A percentile compares a stretch with the other conserved stretches of the same genome.
Evolutionary conservation across 441 rosid species (phyloP).

Genomic region (Metrosideros polymorpha): DNA sequence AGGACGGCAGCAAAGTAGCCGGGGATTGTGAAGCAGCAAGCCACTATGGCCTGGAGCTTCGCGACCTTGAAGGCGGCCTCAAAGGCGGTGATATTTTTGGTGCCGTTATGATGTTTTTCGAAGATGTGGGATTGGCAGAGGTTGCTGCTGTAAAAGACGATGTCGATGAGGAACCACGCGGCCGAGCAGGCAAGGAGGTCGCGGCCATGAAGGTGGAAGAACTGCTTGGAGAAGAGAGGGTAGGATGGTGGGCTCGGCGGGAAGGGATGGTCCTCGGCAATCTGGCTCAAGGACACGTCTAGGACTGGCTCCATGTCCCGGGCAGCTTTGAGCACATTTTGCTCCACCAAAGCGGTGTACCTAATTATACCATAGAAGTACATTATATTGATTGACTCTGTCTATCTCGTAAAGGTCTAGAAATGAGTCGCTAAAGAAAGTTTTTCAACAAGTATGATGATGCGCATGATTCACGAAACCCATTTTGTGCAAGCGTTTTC

Average conservation of each 20-base stretch:
- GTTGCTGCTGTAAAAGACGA: slow-evolving; percentile 49
- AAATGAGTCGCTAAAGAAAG: neutral
- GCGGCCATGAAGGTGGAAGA: slow-evolving; percentile 48
- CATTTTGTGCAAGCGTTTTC: neutral
- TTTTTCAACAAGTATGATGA: neutral
- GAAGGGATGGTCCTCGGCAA: slow-evolving; percentile 22
- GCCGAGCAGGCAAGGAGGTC: slow-evolving; percentile 48
- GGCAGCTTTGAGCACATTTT: slow-evolving; percentile 49
- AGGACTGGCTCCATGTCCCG: slow-evolving; percentile 54
- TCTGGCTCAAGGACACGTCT: slow-evolving; percentile 25
- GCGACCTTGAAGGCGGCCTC: slow-evolving; percentile 34
- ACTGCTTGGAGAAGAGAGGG: slow-evolving; percentile 38
- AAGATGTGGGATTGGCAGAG: slow-evolving; percentile 50
- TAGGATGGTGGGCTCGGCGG: slow-evolving; percentile 17
- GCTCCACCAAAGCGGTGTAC: slow-evolving; percentile 61
- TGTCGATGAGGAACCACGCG: slow-evolving; percentile 53
- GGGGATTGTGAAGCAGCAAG: slow-evolving; percentile 50
- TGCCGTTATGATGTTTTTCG: neutral
- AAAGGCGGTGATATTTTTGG: slow-evolving; percentile 6
- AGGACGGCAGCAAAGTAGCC: slow-evolving; percentile 62
- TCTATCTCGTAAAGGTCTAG: neutral
- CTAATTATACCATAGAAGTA: neutral
- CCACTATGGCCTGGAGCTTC: slow-evolving; percentile 29
- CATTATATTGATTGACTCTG: rapidly evolving
- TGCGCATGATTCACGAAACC: neutral